These are phyloP conservation scores for Trichoderma sp. DNA, from an alignment of 2,329 filamentous ascomycete genomes.

Conservation along the genomic window DNA sequence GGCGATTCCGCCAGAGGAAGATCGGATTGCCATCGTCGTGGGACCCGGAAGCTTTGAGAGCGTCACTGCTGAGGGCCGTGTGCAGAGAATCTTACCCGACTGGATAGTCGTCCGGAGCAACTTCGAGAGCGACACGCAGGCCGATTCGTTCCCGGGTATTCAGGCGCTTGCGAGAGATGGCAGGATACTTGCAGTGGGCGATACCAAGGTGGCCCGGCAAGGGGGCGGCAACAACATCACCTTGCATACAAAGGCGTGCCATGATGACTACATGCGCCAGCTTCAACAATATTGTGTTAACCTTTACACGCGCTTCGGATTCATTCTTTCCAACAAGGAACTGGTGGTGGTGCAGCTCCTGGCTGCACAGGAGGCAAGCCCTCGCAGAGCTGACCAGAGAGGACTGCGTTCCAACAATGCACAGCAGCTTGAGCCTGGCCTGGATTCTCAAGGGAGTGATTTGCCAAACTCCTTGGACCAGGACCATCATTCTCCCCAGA, in stretches of 20 bases:
- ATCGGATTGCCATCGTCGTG: background rate
- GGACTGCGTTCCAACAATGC: background rate
- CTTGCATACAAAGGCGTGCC: background rate
- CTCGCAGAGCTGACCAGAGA: background rate
- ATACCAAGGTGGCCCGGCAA: background rate
- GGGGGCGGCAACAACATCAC: no score
- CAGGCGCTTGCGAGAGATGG: background rate
- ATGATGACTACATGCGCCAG: background rate
- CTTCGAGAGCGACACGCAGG: background rate
- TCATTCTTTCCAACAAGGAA: background rate
- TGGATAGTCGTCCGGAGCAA: background rate
- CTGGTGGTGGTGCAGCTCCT: background rate
- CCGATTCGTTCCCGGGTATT: background rate
- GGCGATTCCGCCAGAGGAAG: background rate
- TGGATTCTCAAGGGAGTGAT: background rate
- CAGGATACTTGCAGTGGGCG: background rate
- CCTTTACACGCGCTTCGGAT: background rate
- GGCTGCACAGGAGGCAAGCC: background rate
- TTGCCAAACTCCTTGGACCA: background rate
- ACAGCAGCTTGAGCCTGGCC: background rate
- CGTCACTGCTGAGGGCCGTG: background rate
- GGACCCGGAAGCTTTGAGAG: background rate
- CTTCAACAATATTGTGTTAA: background rate
- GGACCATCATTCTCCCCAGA: background rate
- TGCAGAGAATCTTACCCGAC: background rate